phyloP scores from a whole-genome alignment of 306 rosid species.

The Oxytropis ochrocephala region DNA sequence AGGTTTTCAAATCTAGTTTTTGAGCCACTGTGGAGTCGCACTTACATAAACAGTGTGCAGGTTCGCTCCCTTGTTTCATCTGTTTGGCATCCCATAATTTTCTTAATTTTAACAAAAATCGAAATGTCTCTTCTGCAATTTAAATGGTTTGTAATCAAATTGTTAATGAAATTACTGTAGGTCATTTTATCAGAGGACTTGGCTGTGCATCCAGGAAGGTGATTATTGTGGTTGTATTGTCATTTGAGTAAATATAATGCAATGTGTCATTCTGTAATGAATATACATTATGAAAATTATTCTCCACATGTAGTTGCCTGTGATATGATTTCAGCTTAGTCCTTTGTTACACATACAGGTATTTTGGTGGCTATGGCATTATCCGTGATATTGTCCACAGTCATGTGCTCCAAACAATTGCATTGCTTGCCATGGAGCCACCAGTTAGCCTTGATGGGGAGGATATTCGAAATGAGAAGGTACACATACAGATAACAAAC shows the following conservation, averaged over 20 bases:
- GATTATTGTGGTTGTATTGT: conserved; percentile 20
- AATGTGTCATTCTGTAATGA: conserved; percentile 1
- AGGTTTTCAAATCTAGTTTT: conserved; percentile 91
- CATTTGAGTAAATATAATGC: conserved; percentile 17
- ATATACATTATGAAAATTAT: not conserved
- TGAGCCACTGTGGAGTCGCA: conserved; percentile 86
- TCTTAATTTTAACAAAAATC: not conserved
- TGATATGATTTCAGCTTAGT: conserved; percentile 12
- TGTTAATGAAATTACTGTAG: conserved; percentile 30
- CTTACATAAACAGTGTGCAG: conserved; percentile 75
- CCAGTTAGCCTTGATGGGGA: conserved; percentile 88
- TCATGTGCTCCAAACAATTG: conserved; percentile 84
- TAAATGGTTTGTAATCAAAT: not conserved
- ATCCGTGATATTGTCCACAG: conserved; percentile 85
- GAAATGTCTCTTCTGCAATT: not conserved
- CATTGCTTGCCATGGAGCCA: conserved; percentile 95
- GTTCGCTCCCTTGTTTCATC: conserved; percentile 30
- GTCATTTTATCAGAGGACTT: conserved; percentile 78
- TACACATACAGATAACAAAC: conserved; percentile 21
- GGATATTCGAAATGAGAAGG: conserved; percentile 95
- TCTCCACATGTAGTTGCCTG: not conserved
- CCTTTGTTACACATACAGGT: conserved; percentile 40
- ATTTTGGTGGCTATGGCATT: conserved; percentile 77
- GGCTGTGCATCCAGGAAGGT: conserved; percentile 74
- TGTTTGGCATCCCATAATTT: not conserved